Evolutionary conservation across 805 yeast genomes (phyloP), one percentile per base, ranked within the genome.

Genomic region (Metschnikowia colocasiae): DNA sequence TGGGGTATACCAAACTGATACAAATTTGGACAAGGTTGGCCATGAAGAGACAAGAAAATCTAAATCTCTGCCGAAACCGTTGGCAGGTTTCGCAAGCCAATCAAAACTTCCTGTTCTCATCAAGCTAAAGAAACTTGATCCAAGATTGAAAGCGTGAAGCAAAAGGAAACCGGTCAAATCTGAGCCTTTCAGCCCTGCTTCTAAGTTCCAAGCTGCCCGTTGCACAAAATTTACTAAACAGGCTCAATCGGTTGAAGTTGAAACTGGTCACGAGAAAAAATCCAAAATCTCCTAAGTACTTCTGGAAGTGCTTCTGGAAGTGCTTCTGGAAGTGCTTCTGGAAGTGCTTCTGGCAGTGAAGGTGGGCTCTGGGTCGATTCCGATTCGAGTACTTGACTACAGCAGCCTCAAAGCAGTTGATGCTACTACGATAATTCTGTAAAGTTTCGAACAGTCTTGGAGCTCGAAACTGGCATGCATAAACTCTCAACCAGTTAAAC

Each of bases 71-170:
- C 59, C 59, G 5, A 12, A 15, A 3, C 59, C 59, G 5, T 55
- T 55, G 31, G 38, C 36, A 18, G 54, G 50, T 4, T 53, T 49
- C 23, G 36, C 52, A 2, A 48, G 55, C 40, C 49, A 52, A 31
- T 47, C 59, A 7, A 61, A 58, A 40, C 49, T 60, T 4, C 50
- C 57, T 15, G 47, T 55, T n/a, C 50, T 52, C 40, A 51, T 55
- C 13, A 61, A 61, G 37, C 49, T 64, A 55, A 58, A 56, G 33
- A 52, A 48, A 23, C 55, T 64, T 22, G 65, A 64, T 29, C 52
- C 13, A 47, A 46, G 31, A 27, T 55, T 26, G 56, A 53, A 8
- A 49, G 39, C n/a, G 18, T 16, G 10, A 40, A 35, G 10, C 45
- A 47, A 27, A 45, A 13, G 31, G 31, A 41, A n/a, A 31, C 23